phyloP scores from a whole-genome alignment of 1,284 basidiomycete species.

The Neolentinus lepideus region DNA sequence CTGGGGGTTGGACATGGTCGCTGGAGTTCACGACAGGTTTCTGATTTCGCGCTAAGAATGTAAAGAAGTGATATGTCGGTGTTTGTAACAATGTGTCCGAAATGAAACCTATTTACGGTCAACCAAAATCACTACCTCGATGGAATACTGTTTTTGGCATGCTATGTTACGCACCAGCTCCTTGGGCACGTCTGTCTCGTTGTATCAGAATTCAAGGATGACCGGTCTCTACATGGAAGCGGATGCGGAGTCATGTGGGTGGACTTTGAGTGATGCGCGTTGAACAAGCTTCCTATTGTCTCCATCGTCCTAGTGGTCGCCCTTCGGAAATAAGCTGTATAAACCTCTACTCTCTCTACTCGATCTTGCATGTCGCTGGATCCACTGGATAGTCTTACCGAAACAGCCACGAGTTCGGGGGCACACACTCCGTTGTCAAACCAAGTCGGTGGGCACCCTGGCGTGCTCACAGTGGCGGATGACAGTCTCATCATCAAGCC shows the following conservation, averaged over 20 bases:
- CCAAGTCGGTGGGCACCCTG: conserved; percentile 88
- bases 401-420: not conserved
- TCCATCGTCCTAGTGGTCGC: not conserved
- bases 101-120: not conserved
- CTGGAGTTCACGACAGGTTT: not conserved
- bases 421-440: conserved; percentile 7
- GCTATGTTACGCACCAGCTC: not conserved
- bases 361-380: not conserved
- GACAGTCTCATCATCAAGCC: conserved; percentile 84
- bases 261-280: not conserved
- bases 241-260: not conserved
- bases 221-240: not conserved
- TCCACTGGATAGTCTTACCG: not conserved
- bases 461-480: conserved; percentile 69
- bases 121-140: not conserved
- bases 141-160: not conserved
- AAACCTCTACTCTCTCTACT: not conserved
- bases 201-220: not conserved
- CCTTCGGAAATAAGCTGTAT: not conserved
- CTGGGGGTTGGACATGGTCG: not conserved
- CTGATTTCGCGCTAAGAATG: not conserved
- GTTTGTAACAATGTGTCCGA: not conserved
- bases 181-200: not conserved
- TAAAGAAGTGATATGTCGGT: not conserved
- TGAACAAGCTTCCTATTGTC: not conserved